Percentiles rank a stretch among this genome's conserved stretches.
phyloP scores from a whole-genome alignment of 768 basidiomycete species.

The Hirschioporus abietinus region DNA sequence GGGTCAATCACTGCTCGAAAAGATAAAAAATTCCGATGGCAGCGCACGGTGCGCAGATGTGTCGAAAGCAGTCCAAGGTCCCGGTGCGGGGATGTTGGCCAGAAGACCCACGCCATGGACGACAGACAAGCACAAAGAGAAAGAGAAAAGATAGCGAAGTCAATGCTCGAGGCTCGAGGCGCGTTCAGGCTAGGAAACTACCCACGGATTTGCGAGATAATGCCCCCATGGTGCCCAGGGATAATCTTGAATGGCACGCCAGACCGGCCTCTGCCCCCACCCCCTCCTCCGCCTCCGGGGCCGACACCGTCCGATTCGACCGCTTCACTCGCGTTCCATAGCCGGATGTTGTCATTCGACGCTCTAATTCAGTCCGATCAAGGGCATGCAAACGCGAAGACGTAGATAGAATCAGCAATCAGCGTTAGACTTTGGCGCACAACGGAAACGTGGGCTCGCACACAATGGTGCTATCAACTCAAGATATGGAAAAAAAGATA shows the following conservation, averaged over 20 bases:
- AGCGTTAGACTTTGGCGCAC: neutral
- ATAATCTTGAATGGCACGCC: conserved; percentile 91
- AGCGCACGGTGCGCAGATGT: conserved; percentile 4
- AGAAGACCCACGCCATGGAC: neutral
- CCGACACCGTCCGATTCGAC: conserved; percentile 59
- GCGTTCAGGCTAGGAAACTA: conserved; percentile 14
- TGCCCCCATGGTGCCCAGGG: conserved; percentile 92
- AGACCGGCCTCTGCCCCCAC: conserved; percentile 9
- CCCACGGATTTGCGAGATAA: conserved; percentile 89
- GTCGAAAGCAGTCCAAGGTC: neutral
- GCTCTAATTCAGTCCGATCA: conserved; percentile 44
- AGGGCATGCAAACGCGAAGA: neutral
- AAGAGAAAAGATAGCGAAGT: conserved; percentile 12
- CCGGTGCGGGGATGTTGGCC: neutral
- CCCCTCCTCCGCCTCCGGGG: conserved; percentile 41
- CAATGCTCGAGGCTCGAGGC: conserved; percentile 14
- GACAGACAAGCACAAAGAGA: neutral
- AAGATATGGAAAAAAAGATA: no score
- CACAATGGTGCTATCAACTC: neutral
- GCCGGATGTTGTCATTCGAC: conserved; percentile 85
- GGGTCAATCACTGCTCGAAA: conserved; percentile 71
- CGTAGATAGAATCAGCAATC: conserved; percentile 1
- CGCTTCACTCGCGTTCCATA: conserved; percentile 88
- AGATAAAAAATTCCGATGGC: neutral
- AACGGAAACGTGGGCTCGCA: neutral